A percentile compares a stretch with the other conserved stretches of the same genome.
Conservation (phyloP, 2,329 filamentous ascomycete species). For the Cercospora canescens region DNA sequence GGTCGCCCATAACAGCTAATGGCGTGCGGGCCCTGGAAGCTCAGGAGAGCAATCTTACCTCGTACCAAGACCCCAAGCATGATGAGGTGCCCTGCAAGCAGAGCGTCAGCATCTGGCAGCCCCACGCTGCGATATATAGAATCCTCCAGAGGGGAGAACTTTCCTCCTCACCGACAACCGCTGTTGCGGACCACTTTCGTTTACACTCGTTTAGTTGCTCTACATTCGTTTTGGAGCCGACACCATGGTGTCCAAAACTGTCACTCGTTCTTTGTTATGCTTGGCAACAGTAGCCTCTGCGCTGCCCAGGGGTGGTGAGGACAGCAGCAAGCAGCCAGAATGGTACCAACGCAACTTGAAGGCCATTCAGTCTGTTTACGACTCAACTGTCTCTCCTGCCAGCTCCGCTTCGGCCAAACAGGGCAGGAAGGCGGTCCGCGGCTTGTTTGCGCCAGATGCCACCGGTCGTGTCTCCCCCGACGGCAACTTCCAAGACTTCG, state of each 20-base stretch:
- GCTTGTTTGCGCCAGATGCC: slow-evolving; percentile 42
- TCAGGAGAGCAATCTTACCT: slow-evolving; percentile 14
- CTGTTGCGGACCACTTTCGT: slow-evolving; percentile 13
- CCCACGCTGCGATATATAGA: slow-evolving; percentile 16
- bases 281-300: slow-evolving; percentile 14
- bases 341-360: slow-evolving; percentile 37
- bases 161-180: slow-evolving; percentile 11
- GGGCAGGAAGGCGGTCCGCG: slow-evolving; percentile 39
- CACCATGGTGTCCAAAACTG: slow-evolving; percentile 16
- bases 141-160: neutral
- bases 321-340: slow-evolving; percentile 8
- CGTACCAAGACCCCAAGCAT: slow-evolving; percentile 7
- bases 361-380: slow-evolving; percentile 43
- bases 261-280: slow-evolving; percentile 22
- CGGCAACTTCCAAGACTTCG: slow-evolving; percentile 45
- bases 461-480: slow-evolving; percentile 44
- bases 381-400: slow-evolving; percentile 44
- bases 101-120: slow-evolving; percentile 2
- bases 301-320: slow-evolving; percentile 7
- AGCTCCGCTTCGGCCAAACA: slow-evolving; percentile 39
- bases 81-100: slow-evolving; percentile 10
- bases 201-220: slow-evolving; percentile 18
- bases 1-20: neutral
- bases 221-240: slow-evolving; percentile 8
- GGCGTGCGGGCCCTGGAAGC: neutral